Conservation (phyloP, 148 eudicot genomes). For the Oxyria digyna region DNA sequence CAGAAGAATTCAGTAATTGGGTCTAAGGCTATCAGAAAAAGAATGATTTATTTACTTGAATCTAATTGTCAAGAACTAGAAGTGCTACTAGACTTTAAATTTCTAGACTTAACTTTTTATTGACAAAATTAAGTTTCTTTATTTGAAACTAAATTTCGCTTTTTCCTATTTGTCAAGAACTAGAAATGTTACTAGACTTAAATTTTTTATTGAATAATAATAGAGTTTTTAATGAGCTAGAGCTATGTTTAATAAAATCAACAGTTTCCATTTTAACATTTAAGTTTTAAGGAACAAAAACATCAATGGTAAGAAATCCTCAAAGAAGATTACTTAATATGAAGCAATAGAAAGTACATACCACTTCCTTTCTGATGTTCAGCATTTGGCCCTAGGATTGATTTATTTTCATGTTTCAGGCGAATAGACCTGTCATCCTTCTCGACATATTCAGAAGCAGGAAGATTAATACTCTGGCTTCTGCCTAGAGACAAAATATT, state of each 20-base stretch:
- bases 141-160: too few relatives aligned
- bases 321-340: not conserved
- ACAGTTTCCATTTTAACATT: not conserved
- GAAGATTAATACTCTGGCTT: conserved; percentile 27
- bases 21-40: not conserved
- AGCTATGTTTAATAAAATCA: not conserved
- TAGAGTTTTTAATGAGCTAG: not conserved
- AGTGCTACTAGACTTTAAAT: too few relatives aligned
- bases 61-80: too few relatives aligned
- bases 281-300: not conserved
- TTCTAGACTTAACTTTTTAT: too few relatives aligned
- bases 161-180: not conserved
- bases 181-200: not conserved
- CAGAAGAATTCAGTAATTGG: not conserved
- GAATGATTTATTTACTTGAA: too few relatives aligned
- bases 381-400: conserved; percentile 29
- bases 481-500: conserved; percentile 27
- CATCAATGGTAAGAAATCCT: not conserved
- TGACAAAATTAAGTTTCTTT: too few relatives aligned
- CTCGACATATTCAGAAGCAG: conserved; percentile 32
- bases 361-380: conserved; percentile 49
- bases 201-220: not conserved
- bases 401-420: conserved; percentile 31
- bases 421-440: conserved; percentile 41
- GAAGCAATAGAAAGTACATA: conserved; percentile 24